Evolutionary conservation across 1,284 basidiomycete species (phyloP), one percentile per base, ranked within the genome.

Genomic region (Mycosarcoma mackinlayi): DNA sequence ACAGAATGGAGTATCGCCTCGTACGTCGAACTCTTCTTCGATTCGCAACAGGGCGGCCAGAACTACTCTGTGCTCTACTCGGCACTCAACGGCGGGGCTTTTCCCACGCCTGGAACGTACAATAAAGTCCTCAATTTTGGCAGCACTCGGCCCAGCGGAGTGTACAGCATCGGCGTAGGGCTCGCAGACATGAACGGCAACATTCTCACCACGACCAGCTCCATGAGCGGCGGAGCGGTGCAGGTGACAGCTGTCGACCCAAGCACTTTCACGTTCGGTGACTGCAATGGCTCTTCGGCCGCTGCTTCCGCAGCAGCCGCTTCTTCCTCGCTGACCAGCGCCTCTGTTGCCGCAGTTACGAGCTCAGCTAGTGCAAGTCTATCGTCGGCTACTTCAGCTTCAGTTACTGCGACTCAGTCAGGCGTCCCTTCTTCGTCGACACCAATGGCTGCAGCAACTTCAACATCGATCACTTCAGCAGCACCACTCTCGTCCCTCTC

Each of bases 31-130:
- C 57, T 66, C 25, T 55, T 52, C 42, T 60, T 66, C 33, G 24
- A 51, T 19, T 47, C 52, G 4, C 45, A 46, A 3, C 28, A 33
- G 7, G 42, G 47, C 2, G 47, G 21, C 4, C 52, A 34, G 25
- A 66, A 59, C 40, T 66, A 66, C 57, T 60, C 57, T 6, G 18
- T 56, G 18, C 44, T 56, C n/a, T 66, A 56, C 39, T 52, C 52
- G 1, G 52, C 57, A 1, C 19, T 30, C 4, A 9, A 6, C 6
- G 33, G 16, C 14, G 63, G 63, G 3, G 56, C 21, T 2, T 55
- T 66, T 25, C 52, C 57, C 1, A 14, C 33, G 13, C 52, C 57
- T 3, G 63, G 52, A 0, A 41, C 23, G 9, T 66, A 55, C 27
- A 23, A 14, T 13, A 56, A 25, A 34, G 30, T 49, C 0, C 56